Percentiles rank a stretch among this genome's conserved stretches.
phyloP scores from a whole-genome alignment of 2,329 filamentous ascomycete genomes.

The Stachybotrys chartarum region DNA sequence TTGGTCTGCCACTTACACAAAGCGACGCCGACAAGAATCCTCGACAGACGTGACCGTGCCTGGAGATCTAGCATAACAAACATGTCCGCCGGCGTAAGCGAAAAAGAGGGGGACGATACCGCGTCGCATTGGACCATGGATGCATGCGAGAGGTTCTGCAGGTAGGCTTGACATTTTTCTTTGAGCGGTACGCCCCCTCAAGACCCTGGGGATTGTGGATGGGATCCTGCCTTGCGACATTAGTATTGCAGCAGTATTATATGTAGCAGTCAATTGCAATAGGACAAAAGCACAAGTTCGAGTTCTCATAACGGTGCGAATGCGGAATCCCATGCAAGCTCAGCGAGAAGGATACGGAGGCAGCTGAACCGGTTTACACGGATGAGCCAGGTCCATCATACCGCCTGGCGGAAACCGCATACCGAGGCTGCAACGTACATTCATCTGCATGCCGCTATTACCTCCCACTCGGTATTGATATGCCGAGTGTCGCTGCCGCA shows the following conservation, averaged over 20 bases:
- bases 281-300: no score
- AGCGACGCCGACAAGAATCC: no score
- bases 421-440: no score
- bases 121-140: neutral
- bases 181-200: neutral
- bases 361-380: neutral
- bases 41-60: no score
- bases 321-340: neutral
- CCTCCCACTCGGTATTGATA: neutral
- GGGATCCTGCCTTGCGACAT: neutral
- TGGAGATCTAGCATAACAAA: no score
- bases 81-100: no score
- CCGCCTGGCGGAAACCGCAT: no score
- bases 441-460: no score
- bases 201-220: neutral
- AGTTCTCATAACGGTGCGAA: neutral
- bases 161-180: neutral
- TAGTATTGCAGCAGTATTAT: no score
- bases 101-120: no score
- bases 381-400: neutral
- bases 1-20: no score
- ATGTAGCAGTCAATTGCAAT: no score
- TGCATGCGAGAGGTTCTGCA: neutral
- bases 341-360: neutral
- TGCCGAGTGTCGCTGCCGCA: neutral